Percentiles rank a stretch among this genome's conserved stretches.
Evolutionary conservation across 352 stramenopile genomes (phyloP).

Genomic region (Elongisporangium undulatum): DNA sequence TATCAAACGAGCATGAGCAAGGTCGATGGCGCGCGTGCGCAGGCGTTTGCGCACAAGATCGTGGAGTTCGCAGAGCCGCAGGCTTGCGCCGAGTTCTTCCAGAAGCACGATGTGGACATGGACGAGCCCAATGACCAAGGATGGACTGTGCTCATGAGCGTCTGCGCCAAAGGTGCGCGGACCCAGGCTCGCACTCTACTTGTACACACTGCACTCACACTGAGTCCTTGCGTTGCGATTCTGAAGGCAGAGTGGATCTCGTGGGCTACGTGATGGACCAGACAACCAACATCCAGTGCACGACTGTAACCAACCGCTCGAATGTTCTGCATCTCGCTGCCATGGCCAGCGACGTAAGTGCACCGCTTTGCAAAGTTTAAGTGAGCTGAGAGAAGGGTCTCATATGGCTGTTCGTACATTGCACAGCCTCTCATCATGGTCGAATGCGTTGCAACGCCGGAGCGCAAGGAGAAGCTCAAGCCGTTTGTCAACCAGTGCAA

Average conservation of each 20-base stretch:
- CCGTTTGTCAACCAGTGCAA: constrained; percentile 54
- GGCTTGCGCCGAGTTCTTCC: constrained; percentile 54
- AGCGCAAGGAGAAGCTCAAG: constrained; percentile 44
- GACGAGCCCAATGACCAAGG: constrained; percentile 49
- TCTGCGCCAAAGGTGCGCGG: constrained; percentile 56
- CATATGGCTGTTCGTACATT: not conserved
- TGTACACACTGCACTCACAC: too few relatives aligned
- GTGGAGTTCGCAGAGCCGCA: constrained; percentile 68
- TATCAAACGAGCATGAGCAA: not conserved
- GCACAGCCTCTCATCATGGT: constrained; percentile 53
- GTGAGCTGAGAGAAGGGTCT: not conserved
- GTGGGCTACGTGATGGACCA: constrained; percentile 45
- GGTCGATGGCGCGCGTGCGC: constrained; percentile 11
- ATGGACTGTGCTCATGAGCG: constrained; percentile 80
- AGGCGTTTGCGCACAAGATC: constrained; percentile 72
- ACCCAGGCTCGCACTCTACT: too few relatives aligned
- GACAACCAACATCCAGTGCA: constrained; percentile 51
- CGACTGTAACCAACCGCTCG: constrained; percentile 60
- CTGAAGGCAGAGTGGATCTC: constrained; percentile 56
- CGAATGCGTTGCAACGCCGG: constrained; percentile 37
- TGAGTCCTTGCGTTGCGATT: not conserved
- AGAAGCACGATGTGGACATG: constrained; percentile 55
- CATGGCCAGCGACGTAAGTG: constrained; percentile 63
- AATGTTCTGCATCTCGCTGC: constrained; percentile 75
- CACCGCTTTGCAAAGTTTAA: not conserved